These are phyloP conservation scores for Geotrichum australiense DNA, from an alignment of 1,139 yeast species.

Conservation along the genomic window DNA sequence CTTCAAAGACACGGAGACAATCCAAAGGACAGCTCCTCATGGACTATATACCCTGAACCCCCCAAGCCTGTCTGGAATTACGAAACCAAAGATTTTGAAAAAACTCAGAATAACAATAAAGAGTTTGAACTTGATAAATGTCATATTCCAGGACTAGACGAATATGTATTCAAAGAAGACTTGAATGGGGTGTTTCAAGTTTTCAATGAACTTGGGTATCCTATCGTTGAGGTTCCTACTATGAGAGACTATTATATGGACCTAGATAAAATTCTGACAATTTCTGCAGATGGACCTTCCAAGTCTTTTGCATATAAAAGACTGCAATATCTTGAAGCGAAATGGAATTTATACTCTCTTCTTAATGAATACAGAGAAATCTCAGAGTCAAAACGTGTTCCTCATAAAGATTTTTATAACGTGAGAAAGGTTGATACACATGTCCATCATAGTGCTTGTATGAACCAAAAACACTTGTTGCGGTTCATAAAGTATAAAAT, in stretches of 20 bases:
- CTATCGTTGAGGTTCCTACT: slow-evolving; percentile 58
- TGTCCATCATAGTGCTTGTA: slow-evolving; percentile 97
- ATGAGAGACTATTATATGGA: slow-evolving; percentile 79
- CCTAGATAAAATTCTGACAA: slow-evolving; percentile 57
- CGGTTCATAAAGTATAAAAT: slow-evolving; percentile 91
- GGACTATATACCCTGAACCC: slow-evolving; percentile 88
- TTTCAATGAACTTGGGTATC: slow-evolving; percentile 32
- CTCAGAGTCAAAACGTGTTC: slow-evolving; percentile 72
- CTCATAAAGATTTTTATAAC: slow-evolving; percentile 95
- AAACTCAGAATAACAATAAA: slow-evolving; percentile 24
- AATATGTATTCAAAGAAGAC: slow-evolving; percentile 46
- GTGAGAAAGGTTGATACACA: slow-evolving; percentile 98
- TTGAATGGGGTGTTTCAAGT: slow-evolving; percentile 66
- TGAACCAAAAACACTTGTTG: slow-evolving; percentile 94
- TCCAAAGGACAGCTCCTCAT: slow-evolving; percentile 65
- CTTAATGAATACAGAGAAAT: slow-evolving; percentile 91
- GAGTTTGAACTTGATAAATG: slow-evolving; percentile 57
- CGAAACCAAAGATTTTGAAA: slow-evolving; percentile 38
- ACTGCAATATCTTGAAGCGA: slow-evolving; percentile 87
- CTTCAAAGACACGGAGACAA: slow-evolving; percentile 67
- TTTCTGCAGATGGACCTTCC: slow-evolving; percentile 94
- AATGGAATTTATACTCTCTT: slow-evolving; percentile 85
- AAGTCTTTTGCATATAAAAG: slow-evolving; percentile 94
- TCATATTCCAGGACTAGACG: slow-evolving; percentile 56
- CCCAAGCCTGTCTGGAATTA: slow-evolving; percentile 85